Evolutionary conservation across 805 yeast genomes (phyloP), one percentile per base, ranked within the genome.

Genomic region (Schizosaccharomyces lindneri): DNA sequence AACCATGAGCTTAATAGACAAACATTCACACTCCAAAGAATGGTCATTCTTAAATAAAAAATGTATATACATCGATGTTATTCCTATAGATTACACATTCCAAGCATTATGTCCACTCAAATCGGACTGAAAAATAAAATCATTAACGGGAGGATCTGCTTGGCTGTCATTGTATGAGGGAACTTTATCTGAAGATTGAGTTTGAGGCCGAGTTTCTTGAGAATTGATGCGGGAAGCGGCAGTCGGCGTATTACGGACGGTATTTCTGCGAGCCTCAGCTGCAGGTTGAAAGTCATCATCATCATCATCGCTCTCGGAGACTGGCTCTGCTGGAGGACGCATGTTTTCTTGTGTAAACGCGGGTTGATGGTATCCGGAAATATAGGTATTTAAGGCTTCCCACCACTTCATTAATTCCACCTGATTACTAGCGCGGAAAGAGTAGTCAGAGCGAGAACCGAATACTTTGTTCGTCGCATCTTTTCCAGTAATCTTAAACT

Each of bases 391-490:
- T 17, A 51, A 15, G 7, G 57, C 78, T 29, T 70, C 72, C 67
- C 74, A 75, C 82, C 82, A 79, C 6, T 71, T 70, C 55, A 66
- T 66, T 65, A 75, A 69, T 64, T 79, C 82, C 59, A 73, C 76
- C 46, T 72, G 70, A 7, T 78, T 73, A 43, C 72, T 65, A 5
- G 81, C 74, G 66, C 74, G 74, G 66, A 79, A 76, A 9, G 69
- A 65, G 64, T 68, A 72, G 48, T 73, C 71, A 59, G 67, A 68
- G 68, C 72, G 73, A 61, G 70, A 67, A 31, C 69, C 64, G 17
- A 57, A 39, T 19, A 67, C 24, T 13, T 72, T 63, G 65, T 71
- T 68, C 24, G 65, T 63, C 15, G 70, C 64, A 63, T 75, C 79
- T 65, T 77, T 78, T 29, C 80, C 81, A 48, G 71, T 71, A 24